phyloP scores from a whole-genome alignment of 129 eudicot genomes.

The Centaurea solstitialis region DNA sequence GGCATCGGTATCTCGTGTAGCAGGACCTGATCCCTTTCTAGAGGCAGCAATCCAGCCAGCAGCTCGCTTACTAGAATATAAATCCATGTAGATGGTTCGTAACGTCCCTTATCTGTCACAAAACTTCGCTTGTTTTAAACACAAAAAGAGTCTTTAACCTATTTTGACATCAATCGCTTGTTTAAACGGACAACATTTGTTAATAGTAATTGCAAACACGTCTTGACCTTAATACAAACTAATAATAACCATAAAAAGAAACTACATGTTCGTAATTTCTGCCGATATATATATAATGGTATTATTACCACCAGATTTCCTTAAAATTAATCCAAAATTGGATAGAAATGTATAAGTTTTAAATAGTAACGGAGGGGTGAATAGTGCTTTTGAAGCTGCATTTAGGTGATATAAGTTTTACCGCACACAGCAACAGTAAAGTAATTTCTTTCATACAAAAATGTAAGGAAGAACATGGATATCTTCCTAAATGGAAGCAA shows the following conservation, averaged over 20 bases:
- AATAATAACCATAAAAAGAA: not conserved
- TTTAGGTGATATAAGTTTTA: not conserved
- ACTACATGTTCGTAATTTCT: not conserved
- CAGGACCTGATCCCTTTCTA: slow-evolving; percentile 45
- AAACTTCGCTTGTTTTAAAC: not conserved
- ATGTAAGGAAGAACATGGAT: not conserved
- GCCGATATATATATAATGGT: not conserved
- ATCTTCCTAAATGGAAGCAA: not conserved
- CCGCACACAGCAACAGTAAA: not conserved
- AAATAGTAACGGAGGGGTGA: not conserved
- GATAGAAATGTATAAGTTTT: not conserved
- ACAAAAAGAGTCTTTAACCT: not conserved
- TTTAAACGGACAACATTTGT: not conserved
- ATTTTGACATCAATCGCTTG: slow-evolving; percentile 10
- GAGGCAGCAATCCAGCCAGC: slow-evolving; percentile 38
- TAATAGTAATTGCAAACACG: not conserved
- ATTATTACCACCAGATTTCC: not conserved
- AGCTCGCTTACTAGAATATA: slow-evolving; percentile 49
- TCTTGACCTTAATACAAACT: not conserved
- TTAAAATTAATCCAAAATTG: not conserved
- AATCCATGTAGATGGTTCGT: slow-evolving; percentile 47
- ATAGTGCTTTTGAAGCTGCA: not conserved
- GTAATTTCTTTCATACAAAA: not conserved
- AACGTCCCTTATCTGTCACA: slow-evolving; percentile 15
- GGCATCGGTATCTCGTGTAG: slow-evolving; percentile 36